These are phyloP conservation scores for Gossypium longicalyx DNA, from an alignment of 345 rosid species.

Conservation along the genomic window DNA sequence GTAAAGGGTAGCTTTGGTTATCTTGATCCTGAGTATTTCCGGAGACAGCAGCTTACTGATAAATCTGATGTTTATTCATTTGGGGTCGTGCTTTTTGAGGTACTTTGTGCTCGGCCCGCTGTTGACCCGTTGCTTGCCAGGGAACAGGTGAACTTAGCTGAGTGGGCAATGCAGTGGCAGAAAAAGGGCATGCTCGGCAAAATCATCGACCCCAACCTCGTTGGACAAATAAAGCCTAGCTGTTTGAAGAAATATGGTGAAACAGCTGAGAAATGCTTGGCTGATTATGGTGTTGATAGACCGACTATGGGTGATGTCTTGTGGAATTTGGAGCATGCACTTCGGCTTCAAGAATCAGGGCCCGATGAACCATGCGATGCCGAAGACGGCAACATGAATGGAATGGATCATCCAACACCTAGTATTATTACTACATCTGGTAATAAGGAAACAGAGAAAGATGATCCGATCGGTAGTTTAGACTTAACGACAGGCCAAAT, in stretches of 20 bases:
- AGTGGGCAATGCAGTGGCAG: constrained; percentile 98
- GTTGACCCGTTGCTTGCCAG: constrained; percentile 88
- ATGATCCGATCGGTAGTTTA: constrained; percentile 39
- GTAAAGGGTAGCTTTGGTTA: constrained; percentile 98
- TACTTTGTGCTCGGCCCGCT: constrained; percentile 93
- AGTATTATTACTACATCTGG: constrained; percentile 24
- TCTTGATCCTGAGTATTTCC: constrained; percentile 92
- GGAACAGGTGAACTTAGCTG: constrained; percentile 93
- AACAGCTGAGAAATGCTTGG: constrained; percentile 94
- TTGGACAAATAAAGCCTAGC: constrained; percentile 51
- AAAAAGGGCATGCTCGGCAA: constrained; percentile 71
- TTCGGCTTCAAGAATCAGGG: constrained; percentile 74
- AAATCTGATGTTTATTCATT: constrained; percentile 94
- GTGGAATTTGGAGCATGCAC: constrained; percentile 81
- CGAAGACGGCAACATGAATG: constrained; percentile 21
- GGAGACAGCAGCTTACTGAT: constrained; percentile 92
- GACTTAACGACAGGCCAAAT: constrained; percentile 61
- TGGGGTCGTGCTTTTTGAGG: constrained; percentile 88
- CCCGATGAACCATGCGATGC: constrained; percentile 22
- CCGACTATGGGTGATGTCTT: constrained; percentile 90
- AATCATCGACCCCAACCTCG: constrained; percentile 69
- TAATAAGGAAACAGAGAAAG: constrained; percentile 25
- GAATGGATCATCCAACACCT: constrained; percentile 16
- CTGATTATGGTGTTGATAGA: constrained; percentile 91
- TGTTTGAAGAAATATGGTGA: constrained; percentile 83